Percentiles rank a stretch among this genome's conserved stretches.
These are phyloP conservation scores for Mycena galopus DNA, from an alignment of 768 basidiomycete genomes.

Conservation along the genomic window DNA sequence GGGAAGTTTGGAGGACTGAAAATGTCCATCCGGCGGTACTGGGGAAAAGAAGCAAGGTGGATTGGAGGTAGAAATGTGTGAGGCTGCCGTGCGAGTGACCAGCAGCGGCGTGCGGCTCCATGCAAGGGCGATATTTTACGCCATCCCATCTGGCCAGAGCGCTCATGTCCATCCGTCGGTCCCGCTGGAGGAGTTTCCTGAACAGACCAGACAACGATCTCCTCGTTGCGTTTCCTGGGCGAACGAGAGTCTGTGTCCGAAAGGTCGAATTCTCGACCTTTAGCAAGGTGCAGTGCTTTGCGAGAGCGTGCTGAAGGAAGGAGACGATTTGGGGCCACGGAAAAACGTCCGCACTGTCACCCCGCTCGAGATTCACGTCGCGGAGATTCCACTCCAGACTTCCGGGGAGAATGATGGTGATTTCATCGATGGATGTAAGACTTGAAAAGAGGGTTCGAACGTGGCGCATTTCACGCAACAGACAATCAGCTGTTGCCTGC, in stretches of 20 bases:
- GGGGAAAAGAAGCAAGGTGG: slow-evolving; percentile 16
- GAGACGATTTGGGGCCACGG: neutral
- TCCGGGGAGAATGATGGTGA: slow-evolving; percentile 12
- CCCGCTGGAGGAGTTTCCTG: neutral
- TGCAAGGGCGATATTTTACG: slow-evolving; percentile 10
- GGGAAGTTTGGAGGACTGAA: slow-evolving; percentile 1
- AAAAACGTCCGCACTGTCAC: slow-evolving; percentile 3
- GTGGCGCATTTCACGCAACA: neutral
- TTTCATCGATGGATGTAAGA: slow-evolving; percentile 10
- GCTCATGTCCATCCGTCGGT: neutral
- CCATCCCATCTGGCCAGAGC: slow-evolving; percentile 9
- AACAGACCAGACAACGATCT: neutral
- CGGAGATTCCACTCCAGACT: slow-evolving; percentile 25
- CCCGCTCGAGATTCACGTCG: slow-evolving; percentile 17
- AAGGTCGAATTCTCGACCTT: neutral
- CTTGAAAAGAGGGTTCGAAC: neutral
- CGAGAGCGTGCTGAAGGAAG: neutral
- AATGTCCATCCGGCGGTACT: slow-evolving; percentile 10
- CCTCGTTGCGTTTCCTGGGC: neutral
- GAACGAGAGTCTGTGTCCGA: neutral
- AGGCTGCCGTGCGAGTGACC: neutral
- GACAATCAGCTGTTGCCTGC: neutral
- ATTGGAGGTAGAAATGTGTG: neutral
- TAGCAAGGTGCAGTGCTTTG: neutral
- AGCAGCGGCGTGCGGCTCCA: neutral